Evolutionary conservation across 495 filamentous ascomycete species (phyloP), one percentile per base, ranked within the genome.

Genomic region (Daldinia grandis): DNA sequence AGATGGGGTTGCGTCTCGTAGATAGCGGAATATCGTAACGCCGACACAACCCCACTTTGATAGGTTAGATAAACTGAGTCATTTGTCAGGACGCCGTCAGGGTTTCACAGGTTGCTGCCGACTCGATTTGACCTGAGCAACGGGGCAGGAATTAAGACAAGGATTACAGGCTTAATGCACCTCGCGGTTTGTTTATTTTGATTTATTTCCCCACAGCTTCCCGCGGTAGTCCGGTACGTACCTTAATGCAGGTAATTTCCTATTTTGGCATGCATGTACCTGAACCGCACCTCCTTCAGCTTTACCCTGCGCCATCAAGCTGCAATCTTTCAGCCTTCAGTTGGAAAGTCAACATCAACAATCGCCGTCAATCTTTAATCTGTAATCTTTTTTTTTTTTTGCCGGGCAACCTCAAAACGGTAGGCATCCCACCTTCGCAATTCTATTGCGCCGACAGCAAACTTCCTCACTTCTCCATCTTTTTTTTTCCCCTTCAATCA

Each of bases 151-250:
- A 66, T 68, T 69, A 35, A 21, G 61, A 62, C 65, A 68, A 50
- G 70, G 64, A 62, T 68, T 10, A 55, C 1, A 12, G 19, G 9
- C n/a, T 28, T 58, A 38, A 60, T 40, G 33, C 44, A 30, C 53
- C 30, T 65, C 65, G 50, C 65, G 65, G 55, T 69, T 68, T 73
- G 70, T 73, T 73, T 73, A 58, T 73, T 73, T 73, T 73, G 70
- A 73, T 73, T 69, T 37, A 10, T 21, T 40, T 69, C 61, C 44
- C 65, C 70, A 68, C 61, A 58, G 27, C 44, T 68, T 56, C 58
- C 70, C 60, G 49, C 37, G 14, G 35, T 24, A 58, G 17, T 21
- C 31, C 17, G 28, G 19, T 35, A 31, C 24, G 56, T 72, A 72
- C 55, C 25, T 63, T 55, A 12, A 67, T 66, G 64, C 58, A n/a